Evolutionary conservation across 331 rosid species (phyloP).

Genomic region (Pyrus hybrid): DNA sequence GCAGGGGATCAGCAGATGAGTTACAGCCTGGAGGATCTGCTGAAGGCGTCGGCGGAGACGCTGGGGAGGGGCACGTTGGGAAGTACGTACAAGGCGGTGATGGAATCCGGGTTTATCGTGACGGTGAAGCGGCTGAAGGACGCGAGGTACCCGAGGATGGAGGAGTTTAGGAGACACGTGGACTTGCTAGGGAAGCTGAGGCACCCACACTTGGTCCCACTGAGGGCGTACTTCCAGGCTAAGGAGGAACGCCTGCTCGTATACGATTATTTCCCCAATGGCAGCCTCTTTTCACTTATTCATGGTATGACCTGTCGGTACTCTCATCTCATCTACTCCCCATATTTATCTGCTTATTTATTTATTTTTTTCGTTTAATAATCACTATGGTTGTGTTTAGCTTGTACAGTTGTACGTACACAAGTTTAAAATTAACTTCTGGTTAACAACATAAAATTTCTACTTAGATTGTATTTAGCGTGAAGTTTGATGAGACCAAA

Average conservation of each 20-base stretch:
- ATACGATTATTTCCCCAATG: conserved; percentile 89
- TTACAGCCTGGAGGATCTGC: conserved; percentile 67
- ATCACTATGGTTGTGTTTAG: background rate
- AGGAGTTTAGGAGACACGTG: conserved; percentile 63
- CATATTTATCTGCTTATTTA: background rate
- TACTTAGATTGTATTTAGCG: background rate
- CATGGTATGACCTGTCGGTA: conserved; percentile 43
- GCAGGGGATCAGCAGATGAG: conserved; percentile 82
- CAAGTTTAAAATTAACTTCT: background rate
- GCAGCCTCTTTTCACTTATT: conserved; percentile 90
- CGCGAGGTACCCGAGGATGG: conserved; percentile 56
- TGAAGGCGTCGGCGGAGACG: conserved; percentile 90
- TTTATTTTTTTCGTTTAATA: background rate
- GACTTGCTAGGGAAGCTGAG: conserved; percentile 58
- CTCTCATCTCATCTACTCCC: background rate
- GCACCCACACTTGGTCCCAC: conserved; percentile 80
- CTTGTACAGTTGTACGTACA: background rate
- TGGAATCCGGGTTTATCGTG: conserved; percentile 86
- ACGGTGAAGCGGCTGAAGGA: conserved; percentile 85
- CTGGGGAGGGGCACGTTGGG: conserved; percentile 82
- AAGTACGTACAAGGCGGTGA: conserved; percentile 86
- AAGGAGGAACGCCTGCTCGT: conserved; percentile 88
- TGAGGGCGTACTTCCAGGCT: conserved; percentile 91
- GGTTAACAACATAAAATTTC: background rate
- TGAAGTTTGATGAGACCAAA: fast-evolving